phyloP scores from a whole-genome alignment of 192 early-diverging fungal species.

The Rhizophlyctis rosea region DNA sequence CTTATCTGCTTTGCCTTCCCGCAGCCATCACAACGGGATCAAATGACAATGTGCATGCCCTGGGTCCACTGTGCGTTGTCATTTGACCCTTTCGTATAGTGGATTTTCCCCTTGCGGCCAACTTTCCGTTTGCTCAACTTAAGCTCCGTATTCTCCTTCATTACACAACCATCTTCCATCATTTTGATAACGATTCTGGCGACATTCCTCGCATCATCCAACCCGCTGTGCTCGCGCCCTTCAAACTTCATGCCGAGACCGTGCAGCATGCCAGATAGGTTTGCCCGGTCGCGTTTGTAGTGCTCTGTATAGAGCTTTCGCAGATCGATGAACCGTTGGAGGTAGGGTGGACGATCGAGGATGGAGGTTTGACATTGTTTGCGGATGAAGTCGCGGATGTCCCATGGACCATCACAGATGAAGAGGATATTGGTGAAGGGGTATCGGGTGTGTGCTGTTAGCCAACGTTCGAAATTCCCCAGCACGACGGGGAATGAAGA shows the following conservation, averaged over 20 bases:
- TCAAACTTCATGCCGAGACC: conserved; percentile 60
- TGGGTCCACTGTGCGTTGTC: not conserved
- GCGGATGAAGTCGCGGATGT: conserved; percentile 78
- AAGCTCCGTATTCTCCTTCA: conserved; percentile 25
- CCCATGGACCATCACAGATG: conserved; percentile 67
- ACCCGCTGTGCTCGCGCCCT: conserved; percentile 74
- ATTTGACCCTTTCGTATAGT: conserved; percentile 6
- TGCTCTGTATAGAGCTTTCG: conserved; percentile 53
- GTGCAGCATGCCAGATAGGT: conserved; percentile 65
- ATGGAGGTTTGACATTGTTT: conserved; percentile 64
- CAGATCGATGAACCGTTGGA: conserved; percentile 65
- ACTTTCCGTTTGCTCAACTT: conserved; percentile 13
- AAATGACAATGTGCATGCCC: not conserved
- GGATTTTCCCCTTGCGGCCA: conserved; percentile 3
- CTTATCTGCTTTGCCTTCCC: no score
- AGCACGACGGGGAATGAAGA: conserved; percentile 49
- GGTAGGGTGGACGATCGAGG: conserved; percentile 57
- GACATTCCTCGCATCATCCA: conserved; percentile 81
- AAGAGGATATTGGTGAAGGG: conserved; percentile 46
- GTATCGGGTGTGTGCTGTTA: conserved; percentile 30
- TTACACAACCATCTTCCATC: conserved; percentile 39
- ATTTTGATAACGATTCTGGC: conserved; percentile 63
- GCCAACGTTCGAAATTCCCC: conserved; percentile 47
- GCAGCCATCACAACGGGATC: no score
- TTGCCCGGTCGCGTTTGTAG: conserved; percentile 46